Conservation (phyloP, 345 rosid genomes). For the Syzygium grande region DNA sequence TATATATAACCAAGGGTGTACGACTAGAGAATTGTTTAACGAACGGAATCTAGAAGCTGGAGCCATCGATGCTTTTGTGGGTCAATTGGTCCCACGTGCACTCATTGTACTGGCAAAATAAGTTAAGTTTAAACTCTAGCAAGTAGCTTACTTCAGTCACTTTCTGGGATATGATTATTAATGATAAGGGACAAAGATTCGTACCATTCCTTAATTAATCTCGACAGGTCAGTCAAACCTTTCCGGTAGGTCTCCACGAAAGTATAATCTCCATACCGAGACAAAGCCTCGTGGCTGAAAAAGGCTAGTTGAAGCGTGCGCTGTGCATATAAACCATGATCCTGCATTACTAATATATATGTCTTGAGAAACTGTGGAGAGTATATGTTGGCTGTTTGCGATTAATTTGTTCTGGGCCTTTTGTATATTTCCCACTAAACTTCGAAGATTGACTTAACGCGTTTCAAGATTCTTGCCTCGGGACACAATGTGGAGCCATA, state of each 20-base stretch:
- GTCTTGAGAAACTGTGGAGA: not conserved
- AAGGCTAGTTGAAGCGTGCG: not conserved
- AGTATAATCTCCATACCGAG: not conserved
- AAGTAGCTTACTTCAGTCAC: not conserved
- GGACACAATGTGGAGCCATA: not conserved
- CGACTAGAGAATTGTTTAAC: not conserved
- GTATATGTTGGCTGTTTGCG: not conserved
- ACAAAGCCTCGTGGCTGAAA: not conserved
- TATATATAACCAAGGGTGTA: not conserved
- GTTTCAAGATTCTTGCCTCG: not conserved
- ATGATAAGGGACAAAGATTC: not conserved
- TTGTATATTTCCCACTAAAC: not conserved
- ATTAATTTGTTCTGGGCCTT: not conserved
- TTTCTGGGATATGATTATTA: not conserved
- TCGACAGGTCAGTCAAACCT: not conserved
- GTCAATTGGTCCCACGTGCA: not conserved
- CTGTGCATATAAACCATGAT: not conserved
- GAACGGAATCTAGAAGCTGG: not conserved
- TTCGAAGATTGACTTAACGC: not conserved
- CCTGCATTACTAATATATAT: not conserved
- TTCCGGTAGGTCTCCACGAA: not conserved
- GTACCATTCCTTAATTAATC: not conserved
- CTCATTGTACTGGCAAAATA: not conserved
- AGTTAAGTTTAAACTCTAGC: not conserved
- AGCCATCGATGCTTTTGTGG: not conserved